Percentiles rank a stretch among this genome's conserved stretches.
These are phyloP conservation scores for Fraxinus sp. DNA, from an alignment of 305 asterid genomes.

Conservation along the genomic window DNA sequence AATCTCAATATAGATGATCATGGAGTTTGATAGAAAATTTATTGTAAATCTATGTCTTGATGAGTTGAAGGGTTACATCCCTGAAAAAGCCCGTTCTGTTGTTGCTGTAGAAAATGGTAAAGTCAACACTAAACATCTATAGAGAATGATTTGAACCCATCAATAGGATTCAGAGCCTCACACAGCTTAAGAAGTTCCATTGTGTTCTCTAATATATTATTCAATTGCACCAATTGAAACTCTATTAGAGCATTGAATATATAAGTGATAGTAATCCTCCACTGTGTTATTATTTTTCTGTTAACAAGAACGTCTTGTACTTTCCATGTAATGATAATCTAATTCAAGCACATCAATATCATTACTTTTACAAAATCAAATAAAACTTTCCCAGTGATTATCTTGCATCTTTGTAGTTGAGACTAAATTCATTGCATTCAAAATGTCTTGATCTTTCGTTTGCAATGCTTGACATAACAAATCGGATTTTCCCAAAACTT, in stretches of 20 bases:
- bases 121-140: not conserved
- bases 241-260: not conserved
- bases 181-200: not conserved
- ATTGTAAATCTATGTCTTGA: not conserved
- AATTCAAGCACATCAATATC: not conserved
- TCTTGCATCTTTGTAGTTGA: not conserved
- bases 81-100: not conserved
- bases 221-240: not conserved
- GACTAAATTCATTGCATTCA: conserved; percentile 4
- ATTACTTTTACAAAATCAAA: not conserved
- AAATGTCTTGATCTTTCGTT: not conserved
- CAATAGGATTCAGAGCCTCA: not conserved
- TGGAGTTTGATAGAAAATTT: not conserved
- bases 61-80: not conserved
- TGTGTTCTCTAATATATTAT: not conserved
- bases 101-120: not conserved
- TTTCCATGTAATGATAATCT: not conserved
- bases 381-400: not conserved
- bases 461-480: conserved; percentile 12
- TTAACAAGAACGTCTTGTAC: not conserved
- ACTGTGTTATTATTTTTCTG: not conserved
- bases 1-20: not conserved
- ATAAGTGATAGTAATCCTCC: not conserved
- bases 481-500: not conserved
- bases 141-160: not conserved